A percentile compares a stretch with the other conserved stretches of the same genome.
Evolutionary conservation across 441 rosid species (phyloP).

Genomic region (Mallotus repandus): DNA sequence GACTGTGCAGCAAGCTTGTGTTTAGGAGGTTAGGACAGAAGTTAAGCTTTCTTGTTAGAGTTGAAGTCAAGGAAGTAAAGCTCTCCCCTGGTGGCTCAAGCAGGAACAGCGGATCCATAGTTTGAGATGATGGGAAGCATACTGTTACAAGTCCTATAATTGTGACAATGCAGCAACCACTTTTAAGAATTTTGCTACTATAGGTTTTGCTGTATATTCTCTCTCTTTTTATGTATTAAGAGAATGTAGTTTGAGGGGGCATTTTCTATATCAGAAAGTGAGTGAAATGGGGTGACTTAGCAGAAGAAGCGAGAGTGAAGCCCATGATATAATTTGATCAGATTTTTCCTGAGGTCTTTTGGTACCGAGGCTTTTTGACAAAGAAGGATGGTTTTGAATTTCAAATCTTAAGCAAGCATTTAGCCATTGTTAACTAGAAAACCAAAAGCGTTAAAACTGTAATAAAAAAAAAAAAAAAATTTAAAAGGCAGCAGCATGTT

Average conservation of each 20-base stretch:
- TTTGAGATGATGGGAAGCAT: conserved; percentile 76
- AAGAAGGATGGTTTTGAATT: no score
- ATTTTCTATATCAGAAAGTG: conserved; percentile 42
- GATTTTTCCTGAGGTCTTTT: no score
- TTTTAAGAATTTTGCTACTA: conserved; percentile 25
- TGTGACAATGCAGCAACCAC: conserved; percentile 87
- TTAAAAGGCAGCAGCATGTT: no score
- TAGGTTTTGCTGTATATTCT: conserved; percentile 3
- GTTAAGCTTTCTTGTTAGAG: conserved; percentile 54
- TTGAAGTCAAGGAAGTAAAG: conserved; percentile 42
- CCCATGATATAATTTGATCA: no score
- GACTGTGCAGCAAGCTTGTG: conserved; percentile 55
- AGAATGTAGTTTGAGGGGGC: conserved; percentile 16
- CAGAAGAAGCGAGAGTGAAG: conserved; percentile 5
- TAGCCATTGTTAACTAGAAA: no score
- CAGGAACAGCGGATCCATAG: conserved; percentile 54
- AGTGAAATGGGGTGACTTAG: background rate
- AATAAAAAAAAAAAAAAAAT: no score
- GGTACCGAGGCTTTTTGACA: no score
- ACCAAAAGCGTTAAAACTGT: no score
- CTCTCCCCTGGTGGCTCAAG: conserved; percentile 54
- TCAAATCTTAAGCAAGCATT: no score
- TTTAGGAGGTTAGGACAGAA: conserved; percentile 52
- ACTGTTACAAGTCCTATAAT: conserved; percentile 65
- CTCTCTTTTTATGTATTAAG: conserved; percentile 12